Percentiles rank a stretch among this genome's conserved stretches.
These are phyloP conservation scores for Eimeria necatrix DNA, from an alignment of 169 alveolate species.

Conservation along the genomic window DNA sequence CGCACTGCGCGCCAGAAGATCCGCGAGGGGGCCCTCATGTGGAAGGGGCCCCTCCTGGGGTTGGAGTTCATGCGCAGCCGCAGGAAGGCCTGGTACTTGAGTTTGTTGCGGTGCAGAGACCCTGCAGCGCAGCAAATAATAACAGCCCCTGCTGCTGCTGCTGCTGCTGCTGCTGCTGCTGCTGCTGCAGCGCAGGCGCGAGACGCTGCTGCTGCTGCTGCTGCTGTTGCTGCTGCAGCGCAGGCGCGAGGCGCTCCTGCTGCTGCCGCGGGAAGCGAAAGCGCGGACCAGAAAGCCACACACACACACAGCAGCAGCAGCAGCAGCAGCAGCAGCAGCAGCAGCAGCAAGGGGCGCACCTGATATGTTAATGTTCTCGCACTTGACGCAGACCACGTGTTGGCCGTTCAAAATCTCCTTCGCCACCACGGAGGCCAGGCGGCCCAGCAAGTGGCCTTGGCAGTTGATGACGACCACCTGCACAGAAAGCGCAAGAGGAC, in stretches of 20 bases:
- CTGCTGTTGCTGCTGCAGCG: too few species aligned
- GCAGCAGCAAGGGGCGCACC: conserved; percentile 96
- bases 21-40: conserved; percentile 98
- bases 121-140: conserved; percentile 3
- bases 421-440: conserved; percentile 99
- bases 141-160: too few species aligned
- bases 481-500: too few species aligned
- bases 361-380: conserved; percentile 98
- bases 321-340: conserved; percentile 79
- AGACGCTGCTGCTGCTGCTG: too few species aligned
- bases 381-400: conserved; percentile 96
- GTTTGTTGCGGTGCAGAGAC: conserved; percentile 78
- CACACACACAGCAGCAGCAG: neutral
- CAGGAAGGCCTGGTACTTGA: conserved; percentile 97
- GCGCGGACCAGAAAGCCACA: neutral
- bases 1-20: conserved; percentile 98
- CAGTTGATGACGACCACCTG: conserved; percentile 97
- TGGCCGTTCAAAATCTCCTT: conserved; percentile 99
- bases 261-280: neutral
- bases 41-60: conserved; percentile 98
- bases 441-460: conserved; percentile 99
- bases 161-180: too few species aligned
- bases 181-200: too few species aligned
- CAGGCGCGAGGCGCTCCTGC: too few species aligned
- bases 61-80: conserved; percentile 97